Evolutionary conservation across 2,329 filamentous ascomycete genomes (phyloP).

Genomic region (Penicillium sclerotiorum): DNA sequence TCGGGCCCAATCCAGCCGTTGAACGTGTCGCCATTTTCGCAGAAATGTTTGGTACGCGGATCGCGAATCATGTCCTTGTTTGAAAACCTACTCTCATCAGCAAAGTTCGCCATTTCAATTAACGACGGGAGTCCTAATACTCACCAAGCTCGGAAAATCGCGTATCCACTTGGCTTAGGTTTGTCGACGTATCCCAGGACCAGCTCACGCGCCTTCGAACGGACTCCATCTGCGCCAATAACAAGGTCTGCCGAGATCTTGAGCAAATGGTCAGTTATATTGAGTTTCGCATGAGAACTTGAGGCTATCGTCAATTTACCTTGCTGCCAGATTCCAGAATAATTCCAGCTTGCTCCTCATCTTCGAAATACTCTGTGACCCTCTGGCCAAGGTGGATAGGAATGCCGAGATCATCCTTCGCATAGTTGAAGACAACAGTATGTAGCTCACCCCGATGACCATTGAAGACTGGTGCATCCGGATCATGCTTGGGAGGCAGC

Average conservation of each 20-base stretch:
- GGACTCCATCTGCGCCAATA: constrained; percentile 59
- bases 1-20: constrained; percentile 58
- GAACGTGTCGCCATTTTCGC: constrained; percentile 55
- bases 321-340: constrained; percentile 53
- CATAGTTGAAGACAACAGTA: constrained; percentile 61
- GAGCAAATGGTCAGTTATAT: neutral
- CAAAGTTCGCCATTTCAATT: neutral
- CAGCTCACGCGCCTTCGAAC: constrained; percentile 55
- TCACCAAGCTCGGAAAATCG: constrained; percentile 31
- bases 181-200: constrained; percentile 44
- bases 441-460: constrained; percentile 65
- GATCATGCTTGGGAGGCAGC: constrained; percentile 45
- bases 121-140: neutral
- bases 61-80: constrained; percentile 26
- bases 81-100: constrained; percentile 16
- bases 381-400: constrained; percentile 57
- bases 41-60: constrained; percentile 50
- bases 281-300: no score
- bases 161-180: constrained; percentile 36
- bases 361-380: constrained; percentile 60
- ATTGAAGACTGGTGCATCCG: constrained; percentile 59
- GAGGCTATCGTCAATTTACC: constrained; percentile 25
- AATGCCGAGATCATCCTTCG: constrained; percentile 57
- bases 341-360: constrained; percentile 55
- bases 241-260: constrained; percentile 50